These are phyloP conservation scores for Aspergillus amoenus DNA, from an alignment of 2,329 filamentous ascomycete genomes.

Conservation along the genomic window DNA sequence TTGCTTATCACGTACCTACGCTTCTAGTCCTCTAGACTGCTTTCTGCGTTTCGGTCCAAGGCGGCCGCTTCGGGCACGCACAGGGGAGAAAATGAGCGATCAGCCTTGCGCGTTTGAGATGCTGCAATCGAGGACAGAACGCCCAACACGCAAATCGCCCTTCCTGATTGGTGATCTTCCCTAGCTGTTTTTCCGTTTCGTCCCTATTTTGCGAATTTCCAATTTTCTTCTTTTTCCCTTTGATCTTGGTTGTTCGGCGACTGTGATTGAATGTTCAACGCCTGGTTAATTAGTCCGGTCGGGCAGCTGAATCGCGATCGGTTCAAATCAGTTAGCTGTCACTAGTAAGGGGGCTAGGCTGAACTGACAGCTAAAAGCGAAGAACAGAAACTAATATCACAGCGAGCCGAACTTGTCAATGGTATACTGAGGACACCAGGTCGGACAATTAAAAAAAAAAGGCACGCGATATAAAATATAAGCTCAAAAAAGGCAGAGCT, in stretches of 20 bases:
- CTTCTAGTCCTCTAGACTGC: constrained; percentile 19
- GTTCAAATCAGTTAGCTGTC: constrained; percentile 18
- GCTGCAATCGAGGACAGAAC: constrained; percentile 26
- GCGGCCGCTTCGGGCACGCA: constrained; percentile 23
- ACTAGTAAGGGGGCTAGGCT: constrained; percentile 18
- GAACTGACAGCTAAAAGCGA: constrained; percentile 15
- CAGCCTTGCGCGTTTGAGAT: constrained; percentile 14
- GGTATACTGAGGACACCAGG: constrained; percentile 22
- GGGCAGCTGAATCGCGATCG: constrained; percentile 19
- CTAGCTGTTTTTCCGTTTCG: constrained; percentile 12
- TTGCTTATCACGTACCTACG: constrained; percentile 64
- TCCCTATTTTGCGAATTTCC: constrained; percentile 1
- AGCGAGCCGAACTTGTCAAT: constrained; percentile 13
- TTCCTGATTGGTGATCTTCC: constrained; percentile 10
- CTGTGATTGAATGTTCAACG: constrained; percentile 12
- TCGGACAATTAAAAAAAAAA: constrained; percentile 10
- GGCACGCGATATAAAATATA: constrained; percentile 8
- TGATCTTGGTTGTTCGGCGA: constrained; percentile 7
- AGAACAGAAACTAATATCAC: constrained; percentile 16
- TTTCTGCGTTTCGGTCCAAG: constrained; percentile 24
- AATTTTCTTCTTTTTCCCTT: constrained; percentile 10
- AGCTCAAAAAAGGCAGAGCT: constrained; percentile 11
- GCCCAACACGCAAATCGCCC: constrained; percentile 22
- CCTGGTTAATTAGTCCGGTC: constrained; percentile 13
- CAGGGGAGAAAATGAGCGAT: constrained; percentile 17